These are phyloP conservation scores for Hypoxylon sp. DNA, from an alignment of 2,329 filamentous ascomycete genomes.

Conservation along the genomic window DNA sequence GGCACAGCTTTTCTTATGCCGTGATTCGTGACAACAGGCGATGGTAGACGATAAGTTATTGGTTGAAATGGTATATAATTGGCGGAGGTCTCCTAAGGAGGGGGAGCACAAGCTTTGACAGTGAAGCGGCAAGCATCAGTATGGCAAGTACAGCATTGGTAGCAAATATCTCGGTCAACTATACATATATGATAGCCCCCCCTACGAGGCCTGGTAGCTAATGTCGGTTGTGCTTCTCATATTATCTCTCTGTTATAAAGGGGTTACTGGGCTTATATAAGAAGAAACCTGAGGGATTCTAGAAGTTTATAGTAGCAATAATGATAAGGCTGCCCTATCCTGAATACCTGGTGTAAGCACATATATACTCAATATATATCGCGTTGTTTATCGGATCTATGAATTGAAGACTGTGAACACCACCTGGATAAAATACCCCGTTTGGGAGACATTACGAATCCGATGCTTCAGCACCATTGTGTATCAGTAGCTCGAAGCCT, in stretches of 20 bases:
- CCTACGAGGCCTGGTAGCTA: conserved; percentile 5
- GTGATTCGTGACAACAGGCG: conserved; percentile 46
- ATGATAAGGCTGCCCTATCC: conserved; percentile 14
- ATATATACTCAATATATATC: conserved; percentile 31
- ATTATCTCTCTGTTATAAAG: background rate
- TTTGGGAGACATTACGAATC: conserved; percentile 2
- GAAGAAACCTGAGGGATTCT: conserved; percentile 13
- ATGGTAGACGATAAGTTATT: conserved; percentile 36
- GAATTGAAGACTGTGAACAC: conserved; percentile 9
- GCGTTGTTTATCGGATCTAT: background rate
- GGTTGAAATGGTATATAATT: conserved; percentile 35
- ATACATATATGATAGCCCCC: conserved; percentile 1
- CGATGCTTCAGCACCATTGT: conserved; percentile 1
- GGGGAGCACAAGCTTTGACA: conserved; percentile 42
- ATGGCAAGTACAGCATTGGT: conserved; percentile 36
- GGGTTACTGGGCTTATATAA: background rate
- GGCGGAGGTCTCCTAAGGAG: conserved; percentile 34
- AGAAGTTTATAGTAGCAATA: conserved; percentile 13
- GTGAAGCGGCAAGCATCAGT: conserved; percentile 46
- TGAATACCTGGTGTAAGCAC: conserved; percentile 30
- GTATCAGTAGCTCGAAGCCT: conserved; percentile 6
- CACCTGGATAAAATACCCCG: conserved; percentile 2
- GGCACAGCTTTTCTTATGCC: conserved; percentile 39
- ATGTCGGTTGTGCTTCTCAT: conserved; percentile 13
- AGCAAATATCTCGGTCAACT: conserved; percentile 29